phyloP scores from a whole-genome alignment of 2,329 filamentous ascomycete genomes.

The Ceratocystis cubensis region DNA sequence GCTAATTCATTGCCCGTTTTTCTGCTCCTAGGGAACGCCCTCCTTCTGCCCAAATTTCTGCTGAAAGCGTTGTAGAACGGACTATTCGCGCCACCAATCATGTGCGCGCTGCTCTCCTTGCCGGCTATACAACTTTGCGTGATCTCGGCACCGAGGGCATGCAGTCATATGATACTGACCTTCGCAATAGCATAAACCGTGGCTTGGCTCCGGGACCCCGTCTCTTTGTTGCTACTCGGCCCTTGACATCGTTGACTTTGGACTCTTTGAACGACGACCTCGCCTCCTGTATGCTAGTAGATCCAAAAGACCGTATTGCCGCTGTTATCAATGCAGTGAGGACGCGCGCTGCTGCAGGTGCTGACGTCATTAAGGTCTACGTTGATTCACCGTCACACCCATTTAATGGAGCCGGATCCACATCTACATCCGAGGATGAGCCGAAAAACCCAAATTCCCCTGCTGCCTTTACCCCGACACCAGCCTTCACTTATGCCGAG shows the following conservation, averaged over 20 bases:
- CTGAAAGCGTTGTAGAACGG: constrained; percentile 46
- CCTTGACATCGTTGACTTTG: constrained; percentile 37
- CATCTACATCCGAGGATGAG: constrained; percentile 26
- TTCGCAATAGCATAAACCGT: constrained; percentile 42
- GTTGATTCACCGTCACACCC: constrained; percentile 37
- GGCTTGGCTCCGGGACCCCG: constrained; percentile 42
- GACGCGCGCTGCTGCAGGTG: constrained; percentile 35
- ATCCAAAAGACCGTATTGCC: constrained; percentile 37
- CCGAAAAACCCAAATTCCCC: constrained; percentile 28
- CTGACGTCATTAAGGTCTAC: constrained; percentile 41
- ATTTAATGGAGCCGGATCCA: constrained; percentile 32
- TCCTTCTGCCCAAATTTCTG: constrained; percentile 39
- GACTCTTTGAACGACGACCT: constrained; percentile 23
- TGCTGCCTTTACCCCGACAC: constrained; percentile 24
- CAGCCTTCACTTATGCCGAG: constrained; percentile 37
- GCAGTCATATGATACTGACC: constrained; percentile 36
- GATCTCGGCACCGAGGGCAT: constrained; percentile 44
- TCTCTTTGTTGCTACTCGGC: constrained; percentile 42
- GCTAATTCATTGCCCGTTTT: background rate
- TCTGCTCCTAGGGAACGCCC: constrained; percentile 29
- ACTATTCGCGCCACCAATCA: constrained; percentile 43
- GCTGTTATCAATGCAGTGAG: constrained; percentile 36
- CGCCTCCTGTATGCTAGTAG: constrained; percentile 21
- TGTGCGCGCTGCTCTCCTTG: constrained; percentile 38
- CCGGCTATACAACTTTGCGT: constrained; percentile 47